Percentiles rank a stretch among this genome's conserved stretches.
These are phyloP conservation scores for Lathyrus tuberosus DNA, from an alignment of 306 rosid genomes.

Conservation along the genomic window DNA sequence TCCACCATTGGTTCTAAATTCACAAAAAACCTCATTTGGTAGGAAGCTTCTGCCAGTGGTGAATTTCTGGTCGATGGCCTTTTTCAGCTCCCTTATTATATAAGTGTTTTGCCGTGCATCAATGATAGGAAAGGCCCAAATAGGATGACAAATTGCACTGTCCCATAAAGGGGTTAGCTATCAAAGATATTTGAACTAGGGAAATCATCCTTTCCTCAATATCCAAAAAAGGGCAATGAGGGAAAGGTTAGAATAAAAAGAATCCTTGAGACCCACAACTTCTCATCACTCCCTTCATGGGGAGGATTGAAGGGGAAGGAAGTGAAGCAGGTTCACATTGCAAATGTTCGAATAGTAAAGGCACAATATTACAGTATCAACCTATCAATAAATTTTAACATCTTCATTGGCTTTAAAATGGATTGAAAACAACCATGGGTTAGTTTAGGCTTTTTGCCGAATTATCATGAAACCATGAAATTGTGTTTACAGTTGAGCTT, in stretches of 20 bases:
- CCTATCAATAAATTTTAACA: background rate
- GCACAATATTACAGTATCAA: background rate
- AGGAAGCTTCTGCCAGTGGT: background rate
- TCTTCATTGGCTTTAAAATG: background rate
- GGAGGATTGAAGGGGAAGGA: background rate
- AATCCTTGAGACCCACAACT: conserved; percentile 11
- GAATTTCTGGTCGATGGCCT: background rate
- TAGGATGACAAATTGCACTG: background rate
- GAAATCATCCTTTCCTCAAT: background rate
- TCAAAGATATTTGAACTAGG: background rate
- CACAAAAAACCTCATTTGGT: background rate
- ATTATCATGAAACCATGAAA: background rate
- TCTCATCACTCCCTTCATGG: background rate
- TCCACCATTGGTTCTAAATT: background rate
- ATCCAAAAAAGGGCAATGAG: background rate
- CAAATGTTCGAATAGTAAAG: background rate
- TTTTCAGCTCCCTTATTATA: conserved; percentile 3
- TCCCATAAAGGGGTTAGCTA: background rate
- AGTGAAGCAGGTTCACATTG: background rate
- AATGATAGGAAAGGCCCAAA: background rate
- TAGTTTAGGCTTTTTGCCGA: background rate
- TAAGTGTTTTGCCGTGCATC: background rate
- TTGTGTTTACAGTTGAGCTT: background rate
- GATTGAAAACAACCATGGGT: no score
- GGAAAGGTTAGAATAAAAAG: background rate